Evolutionary conservation across 148 eudicot species (phyloP), one percentile per base, ranked within the genome.

Genomic region (Spergularia marina): DNA sequence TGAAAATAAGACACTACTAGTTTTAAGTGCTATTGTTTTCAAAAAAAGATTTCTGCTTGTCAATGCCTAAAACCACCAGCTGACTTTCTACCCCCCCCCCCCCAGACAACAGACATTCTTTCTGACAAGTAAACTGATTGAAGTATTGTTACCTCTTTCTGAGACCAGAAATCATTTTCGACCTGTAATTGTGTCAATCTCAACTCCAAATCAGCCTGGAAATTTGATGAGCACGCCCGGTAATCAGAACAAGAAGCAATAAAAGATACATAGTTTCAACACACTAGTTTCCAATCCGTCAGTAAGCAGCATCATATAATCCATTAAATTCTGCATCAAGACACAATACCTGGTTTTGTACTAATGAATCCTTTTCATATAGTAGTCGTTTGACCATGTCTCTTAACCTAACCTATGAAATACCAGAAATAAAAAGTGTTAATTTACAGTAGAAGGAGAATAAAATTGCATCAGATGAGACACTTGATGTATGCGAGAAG

Each of bases 121-220:
- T 14, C 58, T 23, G 40, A 52, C 18, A 51, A n/a, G 23, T 66
- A 9, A 20, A 67, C 41, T 23, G 39, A 40, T 51, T 23, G 25
- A 2, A 51, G 52, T 14, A 52, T 13, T 13, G 56, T 68, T 70
- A 91, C 98, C 98, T 93, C 90, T 84, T 87, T 89, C 60, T 82
- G 86, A 80, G 83, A 85, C 92, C 88, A 88, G 20, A 81, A 83
- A 41, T 85, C 84, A 74, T 81, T 91, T 74, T 91, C 97, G 40
- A 56, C 58, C 78, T 86, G 81, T 71, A 90, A 58, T 68, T 85
- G 83, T 68, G 74, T 23, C 77, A 86, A 77, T 79, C 80, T 78
- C 75, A 25, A 74, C 78, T 88, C 91, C 78, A 88, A 61, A 54
- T 73, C 83, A 70, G 82, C 87, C 97, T 92, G 83, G 71, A 78